Conservation (phyloP, 805 yeast species). For the Suhomyces emberorum region DNA sequence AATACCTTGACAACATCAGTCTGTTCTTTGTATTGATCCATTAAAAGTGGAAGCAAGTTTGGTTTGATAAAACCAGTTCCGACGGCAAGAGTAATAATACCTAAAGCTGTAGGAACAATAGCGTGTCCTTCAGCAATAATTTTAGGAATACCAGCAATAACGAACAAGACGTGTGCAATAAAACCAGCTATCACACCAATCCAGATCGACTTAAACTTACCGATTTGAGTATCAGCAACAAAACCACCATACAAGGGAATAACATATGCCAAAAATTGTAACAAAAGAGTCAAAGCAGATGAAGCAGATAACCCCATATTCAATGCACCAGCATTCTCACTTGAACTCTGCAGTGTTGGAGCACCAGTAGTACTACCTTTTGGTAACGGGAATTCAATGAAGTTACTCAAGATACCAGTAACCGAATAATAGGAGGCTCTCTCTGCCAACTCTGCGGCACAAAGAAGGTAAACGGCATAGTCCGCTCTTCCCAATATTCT, state of each 20-base stretch:
- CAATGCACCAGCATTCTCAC: constrained; percentile 50
- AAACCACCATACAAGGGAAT: constrained; percentile 53
- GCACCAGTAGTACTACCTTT: constrained; percentile 43
- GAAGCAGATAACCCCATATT: constrained; percentile 44
- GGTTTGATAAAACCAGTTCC: constrained; percentile 58
- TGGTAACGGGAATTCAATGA: constrained; percentile 52
- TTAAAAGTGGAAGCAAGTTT: constrained; percentile 46
- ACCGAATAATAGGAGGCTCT: constrained; percentile 54
- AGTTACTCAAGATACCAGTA: constrained; percentile 43
- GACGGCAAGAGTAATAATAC: constrained; percentile 35
- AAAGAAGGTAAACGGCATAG: constrained; percentile 48
- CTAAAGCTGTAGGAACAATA: constrained; percentile 41
- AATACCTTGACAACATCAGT: constrained; percentile 56
- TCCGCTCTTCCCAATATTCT: constrained; percentile 47
- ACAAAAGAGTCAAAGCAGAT: constrained; percentile 44
- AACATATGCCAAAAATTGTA: constrained; percentile 49
- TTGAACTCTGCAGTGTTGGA: constrained; percentile 20
- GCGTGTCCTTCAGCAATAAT: constrained; percentile 32
- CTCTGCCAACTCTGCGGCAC: constrained; percentile 46
- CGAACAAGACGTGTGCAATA: constrained; percentile 45
- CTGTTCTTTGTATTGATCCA: constrained; percentile 53
- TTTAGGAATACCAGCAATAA: constrained; percentile 46
- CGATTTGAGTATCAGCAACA: constrained; percentile 47
- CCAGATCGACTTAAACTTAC: constrained; percentile 49
- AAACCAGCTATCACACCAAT: constrained; percentile 47